Conservation (phyloP, 345 rosid genomes). For the Geranium rotundifolium region DNA sequence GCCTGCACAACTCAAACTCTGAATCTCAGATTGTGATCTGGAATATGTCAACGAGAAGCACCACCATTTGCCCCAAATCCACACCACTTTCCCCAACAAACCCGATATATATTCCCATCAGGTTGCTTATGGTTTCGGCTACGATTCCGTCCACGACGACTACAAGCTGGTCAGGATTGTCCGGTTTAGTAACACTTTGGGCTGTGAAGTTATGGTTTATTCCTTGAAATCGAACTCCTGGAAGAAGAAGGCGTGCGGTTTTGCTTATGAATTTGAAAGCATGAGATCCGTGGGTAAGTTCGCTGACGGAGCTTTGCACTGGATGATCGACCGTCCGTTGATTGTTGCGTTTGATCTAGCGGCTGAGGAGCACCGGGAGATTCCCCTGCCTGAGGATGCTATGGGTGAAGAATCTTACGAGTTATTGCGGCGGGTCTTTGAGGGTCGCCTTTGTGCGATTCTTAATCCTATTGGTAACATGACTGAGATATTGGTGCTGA, state of each 20-base stretch:
- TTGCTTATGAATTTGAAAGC: not conserved
- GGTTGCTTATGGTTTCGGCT: not conserved
- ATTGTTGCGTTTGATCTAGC: constrained; percentile 16
- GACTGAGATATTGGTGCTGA: not conserved
- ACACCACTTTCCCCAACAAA: not conserved
- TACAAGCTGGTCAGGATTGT: not conserved
- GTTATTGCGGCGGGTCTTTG: constrained; percentile 2
- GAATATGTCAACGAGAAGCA: constrained; percentile 11
- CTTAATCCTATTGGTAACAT: not conserved
- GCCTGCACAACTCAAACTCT: constrained; percentile 11
- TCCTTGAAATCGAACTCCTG: not conserved
- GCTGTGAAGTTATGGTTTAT: not conserved
- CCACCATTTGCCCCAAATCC: not conserved
- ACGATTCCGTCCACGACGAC: not conserved
- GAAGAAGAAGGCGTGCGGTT: not conserved
- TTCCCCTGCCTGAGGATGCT: constrained; percentile 1
- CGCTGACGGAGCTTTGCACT: constrained; percentile 8
- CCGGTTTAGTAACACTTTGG: not conserved
- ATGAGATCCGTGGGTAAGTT: not conserved
- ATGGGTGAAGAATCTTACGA: not conserved
- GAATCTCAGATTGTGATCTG: constrained; percentile 10
- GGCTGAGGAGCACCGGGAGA: constrained; percentile 4
- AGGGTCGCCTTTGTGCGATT: no score
- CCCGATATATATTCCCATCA: not conserved
- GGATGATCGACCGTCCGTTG: constrained; percentile 5